A percentile compares a stretch with the other conserved stretches of the same genome.
Evolutionary conservation across 257 asterid species (phyloP).

Genomic region (Plantago major): DNA sequence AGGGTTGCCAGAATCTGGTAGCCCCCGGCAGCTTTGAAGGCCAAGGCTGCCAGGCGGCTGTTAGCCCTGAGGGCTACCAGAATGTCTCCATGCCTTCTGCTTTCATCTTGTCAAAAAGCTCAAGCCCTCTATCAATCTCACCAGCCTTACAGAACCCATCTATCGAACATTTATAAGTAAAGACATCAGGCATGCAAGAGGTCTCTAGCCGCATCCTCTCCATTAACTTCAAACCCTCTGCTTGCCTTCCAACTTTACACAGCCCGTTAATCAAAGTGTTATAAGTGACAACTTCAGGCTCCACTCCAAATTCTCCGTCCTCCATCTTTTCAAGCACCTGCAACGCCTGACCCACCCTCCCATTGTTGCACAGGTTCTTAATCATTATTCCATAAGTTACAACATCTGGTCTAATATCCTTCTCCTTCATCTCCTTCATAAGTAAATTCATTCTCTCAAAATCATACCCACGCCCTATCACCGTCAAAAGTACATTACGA

Average conservation of each 20-base stretch:
- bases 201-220: conserved; percentile 49
- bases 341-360: conserved; percentile 65
- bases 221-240: conserved; percentile 60
- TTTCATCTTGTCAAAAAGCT: conserved; percentile 59
- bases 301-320: conserved; percentile 36
- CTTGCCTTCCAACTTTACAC: conserved; percentile 83
- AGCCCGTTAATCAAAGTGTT: conserved; percentile 77
- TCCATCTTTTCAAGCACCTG: conserved; percentile 61
- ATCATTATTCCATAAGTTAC: conserved; percentile 67
- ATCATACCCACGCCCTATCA: conserved; percentile 42
- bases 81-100: conserved; percentile 34
- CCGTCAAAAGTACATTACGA: conserved; percentile 60
- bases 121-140: conserved; percentile 48
- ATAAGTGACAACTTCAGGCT: conserved; percentile 58
- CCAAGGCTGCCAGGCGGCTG: too few relatives aligned
- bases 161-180: conserved; percentile 61
- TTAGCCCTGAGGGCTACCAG: too few relatives aligned
- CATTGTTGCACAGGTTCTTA: conserved; percentile 55
- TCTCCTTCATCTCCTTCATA: conserved; percentile 72
- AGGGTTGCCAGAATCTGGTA: too few relatives aligned
- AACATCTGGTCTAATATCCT: conserved; percentile 48
- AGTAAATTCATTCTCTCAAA: conserved; percentile 61
- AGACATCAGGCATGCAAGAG: conserved; percentile 39
- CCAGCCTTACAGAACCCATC: conserved; percentile 86
- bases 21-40: too few relatives aligned